Evolutionary conservation across 2,329 filamentous ascomycete species (phyloP).

Genomic region (Phialemoniopsis sp.): DNA sequence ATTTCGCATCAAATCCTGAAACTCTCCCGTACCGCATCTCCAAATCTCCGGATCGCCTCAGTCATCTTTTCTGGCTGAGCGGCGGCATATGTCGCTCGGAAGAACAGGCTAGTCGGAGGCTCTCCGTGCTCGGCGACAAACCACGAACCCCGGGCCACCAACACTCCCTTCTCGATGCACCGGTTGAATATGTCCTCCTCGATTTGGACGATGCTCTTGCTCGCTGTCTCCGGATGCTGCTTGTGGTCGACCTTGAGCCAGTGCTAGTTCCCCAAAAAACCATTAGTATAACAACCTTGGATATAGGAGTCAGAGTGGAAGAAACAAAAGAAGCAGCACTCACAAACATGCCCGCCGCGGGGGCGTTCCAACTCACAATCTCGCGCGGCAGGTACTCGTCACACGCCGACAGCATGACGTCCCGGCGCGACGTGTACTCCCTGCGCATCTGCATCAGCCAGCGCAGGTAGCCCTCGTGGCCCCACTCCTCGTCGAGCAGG

Average conservation of each 20-base stretch:
- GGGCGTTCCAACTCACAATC: conserved; percentile 75
- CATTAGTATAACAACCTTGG: neutral
- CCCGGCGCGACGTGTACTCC: conserved; percentile 76
- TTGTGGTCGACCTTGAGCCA: conserved; percentile 69
- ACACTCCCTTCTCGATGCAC: conserved; percentile 70
- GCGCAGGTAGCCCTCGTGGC: conserved; percentile 80
- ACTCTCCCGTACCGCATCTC: conserved; percentile 63
- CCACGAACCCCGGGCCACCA: conserved; percentile 85
- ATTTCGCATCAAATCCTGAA: conserved; percentile 39
- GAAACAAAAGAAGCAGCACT: conserved; percentile 30
- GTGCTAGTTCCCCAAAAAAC: conserved; percentile 38
- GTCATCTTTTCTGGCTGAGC: conserved; percentile 68
- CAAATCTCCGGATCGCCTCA: conserved; percentile 71
- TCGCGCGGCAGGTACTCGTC: conserved; percentile 71
- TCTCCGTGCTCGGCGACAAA: conserved; percentile 72
- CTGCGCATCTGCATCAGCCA: conserved; percentile 82
- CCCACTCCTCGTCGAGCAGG: conserved; percentile 90
- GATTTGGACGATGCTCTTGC: conserved; percentile 56
- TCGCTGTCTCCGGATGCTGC: conserved; percentile 57
- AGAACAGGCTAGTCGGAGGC: conserved; percentile 66
- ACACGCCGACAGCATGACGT: conserved; percentile 75
- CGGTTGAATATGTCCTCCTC: conserved; percentile 84
- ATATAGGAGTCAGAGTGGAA: conserved; percentile 1
- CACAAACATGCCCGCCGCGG: conserved; percentile 92
- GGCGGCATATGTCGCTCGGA: conserved; percentile 85